Evolutionary conservation across 2,329 filamentous ascomycete genomes (phyloP), one percentile per base, ranked within the genome.

Genomic region (Apiospora sp.): DNA sequence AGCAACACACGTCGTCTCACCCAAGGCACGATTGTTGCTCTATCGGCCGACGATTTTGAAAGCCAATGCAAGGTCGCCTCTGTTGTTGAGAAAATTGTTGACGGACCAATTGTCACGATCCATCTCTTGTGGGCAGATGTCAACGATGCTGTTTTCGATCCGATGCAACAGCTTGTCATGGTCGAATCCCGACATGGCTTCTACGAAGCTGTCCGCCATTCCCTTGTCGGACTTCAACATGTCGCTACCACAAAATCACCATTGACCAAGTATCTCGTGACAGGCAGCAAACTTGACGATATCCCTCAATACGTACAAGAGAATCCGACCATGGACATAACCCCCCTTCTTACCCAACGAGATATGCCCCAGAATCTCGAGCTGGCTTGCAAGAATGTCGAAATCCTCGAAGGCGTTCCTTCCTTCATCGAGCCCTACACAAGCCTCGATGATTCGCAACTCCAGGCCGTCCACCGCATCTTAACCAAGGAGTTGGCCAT

Each of bases 191-290:
- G 91, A 3, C 81, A 82, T 0, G 92, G 93, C 0, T 97, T 95
- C 79, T 98, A 90, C 75, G 95, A 98, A 80, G 90, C 93, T 0
- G 87, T 90, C 49, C 88, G 93, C 0, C 90, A 97, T 79, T 92
- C 91, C 0, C 86, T 98, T 79, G 84, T 89, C 19, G 92, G 93
- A 0, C 82, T 98, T 1, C 94, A 98, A 72, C 83, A 83, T 86
- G 90, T 82, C 80, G 82, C 82, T 3, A 71, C 70, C 3, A 71
- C 58, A 19, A 87, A 84, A 5, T 92, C 92, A n/a, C 85, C 88
- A 0, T 82, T 94, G 1, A 86, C 88, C 64, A 88, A 92, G 68
- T 90, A 94, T 76, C 80, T 94, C 0, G 86, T 92, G 1, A 75
- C 84, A 0, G 84, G 85, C 0, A 79, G 88, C 51, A 80, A 80